A percentile compares a stretch with the other conserved stretches of the same genome.
These are phyloP conservation scores for Chrysochromulina tobinii DNA, from an alignment of 78 protist species.

Conservation along the genomic window DNA sequence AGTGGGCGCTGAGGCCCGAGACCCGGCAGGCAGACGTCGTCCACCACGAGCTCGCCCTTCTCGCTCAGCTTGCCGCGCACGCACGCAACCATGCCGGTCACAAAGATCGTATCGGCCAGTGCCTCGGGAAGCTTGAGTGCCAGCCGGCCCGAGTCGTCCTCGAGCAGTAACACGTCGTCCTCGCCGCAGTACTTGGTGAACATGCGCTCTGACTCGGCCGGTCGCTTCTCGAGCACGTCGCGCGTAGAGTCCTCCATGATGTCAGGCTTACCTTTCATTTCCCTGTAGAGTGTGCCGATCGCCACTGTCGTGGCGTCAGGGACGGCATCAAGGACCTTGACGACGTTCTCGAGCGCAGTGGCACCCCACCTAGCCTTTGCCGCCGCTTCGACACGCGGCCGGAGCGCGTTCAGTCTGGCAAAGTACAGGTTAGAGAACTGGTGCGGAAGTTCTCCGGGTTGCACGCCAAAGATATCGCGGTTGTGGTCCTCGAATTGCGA, in stretches of 20 bases:
- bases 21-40: conserved; percentile 26
- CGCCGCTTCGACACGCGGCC: not conserved
- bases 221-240: not conserved
- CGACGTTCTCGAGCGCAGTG: not conserved
- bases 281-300: conserved; percentile 39
- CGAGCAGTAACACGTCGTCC: conserved; percentile 18
- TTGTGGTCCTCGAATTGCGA: too few species aligned
- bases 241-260: conserved; percentile 27
- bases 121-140: not conserved
- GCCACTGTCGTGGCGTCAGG: not conserved
- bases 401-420: not conserved
- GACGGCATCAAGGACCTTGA: not conserved
- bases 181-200: not conserved
- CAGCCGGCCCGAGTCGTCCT: conserved; percentile 43
- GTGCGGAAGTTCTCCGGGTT: not conserved
- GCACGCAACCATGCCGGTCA: conserved; percentile 22
- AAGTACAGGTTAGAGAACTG: conserved; percentile 43
- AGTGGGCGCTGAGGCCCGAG: conserved; percentile 18
- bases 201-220: too few species aligned
- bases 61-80: not conserved
- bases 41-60: not conserved
- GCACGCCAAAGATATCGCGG: too few species aligned
- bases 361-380: not conserved
- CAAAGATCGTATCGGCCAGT: not conserved
- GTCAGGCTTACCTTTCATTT: conserved; percentile 24